Conservation (phyloP, 495 filamentous ascomycete genomes). For the Filosporella fistucella region DNA sequence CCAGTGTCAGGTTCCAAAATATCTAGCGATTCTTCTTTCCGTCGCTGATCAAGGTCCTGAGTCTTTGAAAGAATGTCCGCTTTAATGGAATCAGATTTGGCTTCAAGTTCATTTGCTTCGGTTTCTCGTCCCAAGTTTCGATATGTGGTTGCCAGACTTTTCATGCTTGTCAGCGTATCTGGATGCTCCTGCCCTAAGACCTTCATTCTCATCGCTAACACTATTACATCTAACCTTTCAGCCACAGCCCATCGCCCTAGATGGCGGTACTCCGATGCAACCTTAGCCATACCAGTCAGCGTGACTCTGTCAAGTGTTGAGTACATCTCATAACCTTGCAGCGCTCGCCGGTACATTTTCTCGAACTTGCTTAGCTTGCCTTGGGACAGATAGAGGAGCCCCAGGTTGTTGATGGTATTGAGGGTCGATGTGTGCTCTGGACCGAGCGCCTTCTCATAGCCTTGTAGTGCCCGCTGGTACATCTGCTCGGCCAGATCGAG, state of each 20-base stretch:
- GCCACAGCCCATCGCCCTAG: too few species aligned
- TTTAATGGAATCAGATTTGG: too few species aligned
- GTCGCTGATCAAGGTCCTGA: too few species aligned
- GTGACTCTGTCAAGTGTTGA: conserved; percentile 13
- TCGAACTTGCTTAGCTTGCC: conserved; percentile 27
- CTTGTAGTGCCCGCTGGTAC: conserved; percentile 30
- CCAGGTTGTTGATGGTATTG: conserved; percentile 25
- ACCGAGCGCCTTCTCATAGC: conserved; percentile 31
- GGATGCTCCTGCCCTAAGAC: not conserved
- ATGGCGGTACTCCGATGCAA: too few species aligned
- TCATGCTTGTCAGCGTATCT: not conserved
- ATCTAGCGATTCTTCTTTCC: too few species aligned
- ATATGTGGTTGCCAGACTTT: not conserved
- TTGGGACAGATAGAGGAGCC: conserved; percentile 25
- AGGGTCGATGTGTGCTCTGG: conserved; percentile 36
- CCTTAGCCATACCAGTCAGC: too few species aligned
- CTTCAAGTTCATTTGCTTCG: not conserved
- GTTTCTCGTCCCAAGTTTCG: not conserved
- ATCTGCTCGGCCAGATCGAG: conserved; percentile 27
- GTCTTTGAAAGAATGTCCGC: too few species aligned
- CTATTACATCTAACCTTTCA: too few species aligned
- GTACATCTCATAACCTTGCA: conserved; percentile 34
- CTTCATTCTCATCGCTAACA: too few species aligned
- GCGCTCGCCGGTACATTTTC: conserved; percentile 30
- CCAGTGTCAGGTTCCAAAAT: too few species aligned